Base-by-base conservation (phyloP, 225 moss, liverwort and hornwort species). In the Straminergon stramineum region DNA sequence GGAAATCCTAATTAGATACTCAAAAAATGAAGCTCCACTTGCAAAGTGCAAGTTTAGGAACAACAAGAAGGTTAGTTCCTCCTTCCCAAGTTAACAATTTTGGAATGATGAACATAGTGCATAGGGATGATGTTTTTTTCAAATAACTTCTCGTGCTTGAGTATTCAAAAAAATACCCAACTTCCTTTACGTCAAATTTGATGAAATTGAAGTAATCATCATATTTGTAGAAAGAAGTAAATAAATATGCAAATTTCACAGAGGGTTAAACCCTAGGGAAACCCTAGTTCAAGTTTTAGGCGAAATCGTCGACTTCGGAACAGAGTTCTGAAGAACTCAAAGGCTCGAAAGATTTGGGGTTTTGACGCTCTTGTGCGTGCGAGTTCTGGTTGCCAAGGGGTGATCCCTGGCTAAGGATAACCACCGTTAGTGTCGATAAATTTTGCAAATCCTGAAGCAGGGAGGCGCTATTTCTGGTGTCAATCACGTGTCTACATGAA, bases 51-150 rank as follows among this genome's bases (percentile, higher is more conserved):
- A 52, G 1, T 20, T 3, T 52, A 32, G 5, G 2, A 1, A 51
- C 7, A 51, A 19, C 4, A 75, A 51, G 2, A 0, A 1, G 4
- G 4, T 0, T 10, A 31, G 7, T 19, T 75, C 13, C 12, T 11
- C 4, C 0, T 4, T 0, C 13, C 14, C 5, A 53, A 77, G 5
- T 22, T 21, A 13, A 13, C 11, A 5, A 34, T 22, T 53, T 77
- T 53, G 3, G 4, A 20, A 52, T 34, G 5, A 76, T 52, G 34
- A 34, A 76, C 7, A 12, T 12, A 52, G 13, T 22, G 2, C 14
- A 21, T 14, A 22, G 1, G 32, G 13, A 0, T 41, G 34, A 76
- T 76, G 77, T 5, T 77, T 52, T 7, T 5, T 23, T 35, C 34
- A 35, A 53, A 34, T 76, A 53, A 35, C 34, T 20, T 77, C 3